These are phyloP conservation scores for Echinosophora koreensis DNA, from an alignment of 306 rosid species.

Conservation along the genomic window DNA sequence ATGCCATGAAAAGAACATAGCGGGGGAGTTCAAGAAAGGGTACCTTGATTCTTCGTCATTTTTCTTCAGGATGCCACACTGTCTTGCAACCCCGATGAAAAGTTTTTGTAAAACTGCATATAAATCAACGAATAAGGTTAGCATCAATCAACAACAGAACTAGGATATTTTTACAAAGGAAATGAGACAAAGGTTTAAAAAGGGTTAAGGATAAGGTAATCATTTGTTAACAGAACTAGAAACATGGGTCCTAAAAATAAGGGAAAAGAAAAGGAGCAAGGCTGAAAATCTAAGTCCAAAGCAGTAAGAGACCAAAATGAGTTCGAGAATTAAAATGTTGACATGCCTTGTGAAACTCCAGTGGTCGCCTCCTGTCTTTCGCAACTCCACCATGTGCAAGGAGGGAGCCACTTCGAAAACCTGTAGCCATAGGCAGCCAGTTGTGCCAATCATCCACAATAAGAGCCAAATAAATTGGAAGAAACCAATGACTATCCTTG, in stretches of 20 bases:
- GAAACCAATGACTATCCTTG: conserved; percentile 1
- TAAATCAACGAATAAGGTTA: conserved; percentile 34
- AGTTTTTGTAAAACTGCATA: conserved; percentile 86
- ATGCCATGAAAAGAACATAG: not conserved
- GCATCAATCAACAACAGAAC: conserved; percentile 35
- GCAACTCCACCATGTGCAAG: conserved; percentile 72
- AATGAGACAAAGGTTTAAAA: not conserved
- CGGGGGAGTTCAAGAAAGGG: conserved; percentile 33
- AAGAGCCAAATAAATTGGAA: conserved; percentile 29
- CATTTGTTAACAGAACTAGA: not conserved
- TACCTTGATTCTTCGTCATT: conserved; percentile 53
- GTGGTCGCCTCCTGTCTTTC: conserved; percentile 94
- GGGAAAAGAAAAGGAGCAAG: not conserved
- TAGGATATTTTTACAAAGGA: conserved; percentile 11
- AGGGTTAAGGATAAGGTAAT: not conserved
- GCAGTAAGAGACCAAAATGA: not conserved
- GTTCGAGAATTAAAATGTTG: conserved; percentile 25
- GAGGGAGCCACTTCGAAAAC: conserved; percentile 68
- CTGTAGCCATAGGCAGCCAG: conserved; percentile 47
- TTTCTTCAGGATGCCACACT: conserved; percentile 74
- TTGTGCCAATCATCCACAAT: conserved; percentile 3
- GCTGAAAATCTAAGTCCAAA: too few relatives aligned
- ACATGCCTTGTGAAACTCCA: conserved; percentile 92
- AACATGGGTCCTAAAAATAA: conserved; percentile 22
- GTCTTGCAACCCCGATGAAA: conserved; percentile 89